Evolutionary conservation across 1,139 yeast species (phyloP), one percentile per base, ranked within the genome.

Genomic region (Sugiyamaella novakii): DNA sequence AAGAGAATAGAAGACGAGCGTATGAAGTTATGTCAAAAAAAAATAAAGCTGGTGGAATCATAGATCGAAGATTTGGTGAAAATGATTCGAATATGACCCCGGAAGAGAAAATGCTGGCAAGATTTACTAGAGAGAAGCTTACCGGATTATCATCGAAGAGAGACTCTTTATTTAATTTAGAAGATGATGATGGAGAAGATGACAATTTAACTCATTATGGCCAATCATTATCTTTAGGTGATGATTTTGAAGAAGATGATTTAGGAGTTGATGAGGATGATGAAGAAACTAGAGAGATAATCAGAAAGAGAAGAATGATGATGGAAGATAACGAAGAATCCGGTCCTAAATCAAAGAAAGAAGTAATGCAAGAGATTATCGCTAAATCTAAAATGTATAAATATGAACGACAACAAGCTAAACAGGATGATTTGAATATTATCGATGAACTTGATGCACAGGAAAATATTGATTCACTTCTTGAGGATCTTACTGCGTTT

Each of bases 331-430:
- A 60, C 51, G 78, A 73, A 7, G 68, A 62, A 0, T 30, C 43
- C 1, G 41, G 74, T 25, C 78, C 85, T 66, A 94, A 89, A 71
- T 79, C 92, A 25, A 91, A 92, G 65, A 87, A 88, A 38, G 98
- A 94, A 67, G 95, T 94, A 35, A 92, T 94, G 98, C 83, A 87
- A 61, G 99, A 94, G 67, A 80, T 94, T 49, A 92, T 94, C 55
- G 96, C 97, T 36, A 94, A 94, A 68, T 88, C 97, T 8, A 94
- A 94, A 65, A 81, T 81, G 66, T 80, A 91, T 69, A 92, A 89
- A 65, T 84, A 83, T 44, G 95, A 89, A 68, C 81, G 98, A 62
- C 98, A 94, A 69, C 73, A 77, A 62, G 80, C 82, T 43, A 87
- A 86, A 59, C 83, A 82, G 47, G 79, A 83, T 61, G 78, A 85